Evolutionary conservation across 164 flowering plant genomes (phyloP).

Genomic region (Echeveria elegans): DNA sequence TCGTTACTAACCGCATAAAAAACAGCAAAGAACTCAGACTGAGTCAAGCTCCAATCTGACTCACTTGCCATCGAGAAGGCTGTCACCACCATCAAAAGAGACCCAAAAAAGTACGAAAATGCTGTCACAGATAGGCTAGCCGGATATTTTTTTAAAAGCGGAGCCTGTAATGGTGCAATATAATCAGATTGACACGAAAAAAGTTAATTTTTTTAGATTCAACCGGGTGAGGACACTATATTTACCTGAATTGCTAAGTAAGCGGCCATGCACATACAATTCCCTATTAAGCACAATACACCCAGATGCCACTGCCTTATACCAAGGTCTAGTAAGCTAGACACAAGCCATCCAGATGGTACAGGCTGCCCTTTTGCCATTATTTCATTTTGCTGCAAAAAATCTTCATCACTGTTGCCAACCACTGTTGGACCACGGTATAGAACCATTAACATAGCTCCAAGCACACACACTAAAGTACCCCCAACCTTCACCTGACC

Average conservation of each 20-base stretch:
- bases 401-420: constrained; percentile 37
- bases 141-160: constrained; percentile 70
- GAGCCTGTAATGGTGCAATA: constrained; percentile 48
- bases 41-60: constrained; percentile 66
- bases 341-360: constrained; percentile 73
- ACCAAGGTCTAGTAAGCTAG: constrained; percentile 48
- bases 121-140: constrained; percentile 88
- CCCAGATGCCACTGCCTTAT: constrained; percentile 78
- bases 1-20: constrained; percentile 73
- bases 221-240: background rate
- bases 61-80: constrained; percentile 49
- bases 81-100: constrained; percentile 58
- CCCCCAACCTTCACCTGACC: constrained; percentile 88
- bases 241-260: constrained; percentile 85
- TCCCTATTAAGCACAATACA: constrained; percentile 78
- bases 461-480: constrained; percentile 71
- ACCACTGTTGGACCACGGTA: constrained; percentile 75
- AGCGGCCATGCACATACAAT: constrained; percentile 93
- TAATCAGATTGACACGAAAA: background rate
- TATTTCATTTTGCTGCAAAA: constrained; percentile 42
- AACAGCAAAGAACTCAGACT: constrained; percentile 71
- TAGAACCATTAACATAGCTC: constrained; percentile 83
- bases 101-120: constrained; percentile 80
- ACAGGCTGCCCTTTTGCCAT: constrained; percentile 81
- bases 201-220: background rate